phyloP scores from a whole-genome alignment of 2,329 filamentous ascomycete genomes.

The Colletotrichum sp. region DNA sequence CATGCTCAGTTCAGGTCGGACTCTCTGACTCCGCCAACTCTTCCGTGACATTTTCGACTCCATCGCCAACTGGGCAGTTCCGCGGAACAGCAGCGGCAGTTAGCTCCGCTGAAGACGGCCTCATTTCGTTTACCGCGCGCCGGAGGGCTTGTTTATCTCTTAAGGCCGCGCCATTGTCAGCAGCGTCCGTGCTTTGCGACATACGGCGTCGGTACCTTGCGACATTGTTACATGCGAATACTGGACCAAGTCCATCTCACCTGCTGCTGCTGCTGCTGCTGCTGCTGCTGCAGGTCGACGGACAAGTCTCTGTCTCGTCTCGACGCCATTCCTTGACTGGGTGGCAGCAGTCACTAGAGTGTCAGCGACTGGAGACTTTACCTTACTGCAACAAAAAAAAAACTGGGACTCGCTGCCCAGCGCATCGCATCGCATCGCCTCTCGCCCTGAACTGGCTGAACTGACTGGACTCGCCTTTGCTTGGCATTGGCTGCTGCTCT shows the following conservation, averaged over 20 bases:
- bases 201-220: not conserved
- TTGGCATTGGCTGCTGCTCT: not conserved
- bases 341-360: not conserved
- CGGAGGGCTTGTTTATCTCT: not conserved
- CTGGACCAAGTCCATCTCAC: not conserved
- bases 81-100: not conserved
- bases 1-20: not conserved
- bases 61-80: not conserved
- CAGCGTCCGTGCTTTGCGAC: slow-evolving; percentile 17
- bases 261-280: not conserved
- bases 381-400: not conserved
- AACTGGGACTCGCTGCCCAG: not conserved
- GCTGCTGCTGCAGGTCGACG: not conserved
- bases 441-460: not conserved
- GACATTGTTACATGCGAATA: not conserved
- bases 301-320: not conserved
- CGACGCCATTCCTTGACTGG: not conserved
- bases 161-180: slow-evolving; percentile 1
- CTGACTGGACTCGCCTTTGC: not conserved
- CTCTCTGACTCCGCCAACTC: not conserved
- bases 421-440: not conserved
- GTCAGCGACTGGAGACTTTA: not conserved
- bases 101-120: slow-evolving; percentile 4
- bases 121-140: slow-evolving; percentile 14
- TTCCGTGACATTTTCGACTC: not conserved